Conservation (phyloP, 768 basidiomycete genomes). For the Auricularia sp. region DNA sequence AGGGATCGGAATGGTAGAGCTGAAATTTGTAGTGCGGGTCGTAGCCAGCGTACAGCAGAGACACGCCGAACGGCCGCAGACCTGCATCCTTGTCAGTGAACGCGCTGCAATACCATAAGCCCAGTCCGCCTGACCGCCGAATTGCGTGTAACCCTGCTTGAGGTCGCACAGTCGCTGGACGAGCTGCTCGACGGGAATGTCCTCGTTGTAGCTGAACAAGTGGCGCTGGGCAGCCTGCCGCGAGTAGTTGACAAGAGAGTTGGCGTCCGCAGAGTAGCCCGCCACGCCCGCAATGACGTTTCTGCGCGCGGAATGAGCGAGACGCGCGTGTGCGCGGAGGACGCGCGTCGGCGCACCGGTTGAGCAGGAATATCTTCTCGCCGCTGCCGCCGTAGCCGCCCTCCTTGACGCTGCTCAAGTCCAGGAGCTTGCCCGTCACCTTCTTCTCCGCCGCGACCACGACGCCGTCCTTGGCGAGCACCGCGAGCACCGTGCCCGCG, state of each 20-base stretch:
- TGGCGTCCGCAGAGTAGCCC: slow-evolving; percentile 93
- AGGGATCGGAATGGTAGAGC: slow-evolving; percentile 95
- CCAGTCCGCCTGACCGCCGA: slow-evolving; percentile 53
- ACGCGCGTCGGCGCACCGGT: slow-evolving; percentile 48
- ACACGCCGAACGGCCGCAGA: slow-evolving; percentile 96
- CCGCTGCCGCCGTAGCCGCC: slow-evolving; percentile 91
- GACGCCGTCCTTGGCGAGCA: slow-evolving; percentile 82
- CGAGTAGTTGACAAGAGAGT: slow-evolving; percentile 92
- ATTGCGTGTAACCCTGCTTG: slow-evolving; percentile 98
- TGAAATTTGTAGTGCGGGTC: slow-evolving; percentile 95
- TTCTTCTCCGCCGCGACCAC: slow-evolving; percentile 95
- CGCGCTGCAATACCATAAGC: background rate
- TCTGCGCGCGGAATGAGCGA: slow-evolving; percentile 30
- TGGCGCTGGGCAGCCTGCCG: slow-evolving; percentile 85
- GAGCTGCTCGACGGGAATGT: slow-evolving; percentile 94
- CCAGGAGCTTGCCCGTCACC: slow-evolving; percentile 94
- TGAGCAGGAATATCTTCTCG: slow-evolving; percentile 95
- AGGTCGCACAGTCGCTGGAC: slow-evolving; percentile 90
- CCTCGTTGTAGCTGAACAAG: slow-evolving; percentile 85
- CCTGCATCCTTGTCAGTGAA: slow-evolving; percentile 32
- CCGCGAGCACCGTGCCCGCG: slow-evolving; percentile 87
- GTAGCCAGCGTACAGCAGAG: slow-evolving; percentile 91
- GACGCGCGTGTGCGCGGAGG: slow-evolving; percentile 4
- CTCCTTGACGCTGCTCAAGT: slow-evolving; percentile 75
- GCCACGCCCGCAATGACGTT: slow-evolving; percentile 95